Conservation (phyloP, 768 basidiomycete genomes). For the Boletus vermiculosoides region DNA sequence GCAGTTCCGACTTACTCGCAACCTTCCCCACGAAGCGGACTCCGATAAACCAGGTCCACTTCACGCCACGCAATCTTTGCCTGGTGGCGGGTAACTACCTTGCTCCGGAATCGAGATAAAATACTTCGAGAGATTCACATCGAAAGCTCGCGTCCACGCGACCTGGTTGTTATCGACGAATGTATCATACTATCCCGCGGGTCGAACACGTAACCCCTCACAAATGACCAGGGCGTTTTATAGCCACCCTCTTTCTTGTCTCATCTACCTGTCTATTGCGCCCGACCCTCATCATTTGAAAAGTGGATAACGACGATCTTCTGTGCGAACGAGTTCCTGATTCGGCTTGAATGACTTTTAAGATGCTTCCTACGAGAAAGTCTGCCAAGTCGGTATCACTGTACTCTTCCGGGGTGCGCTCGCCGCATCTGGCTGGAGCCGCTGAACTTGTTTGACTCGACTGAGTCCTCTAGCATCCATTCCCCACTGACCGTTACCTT, state of each 20-base stretch:
- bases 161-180: background rate
- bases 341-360: background rate
- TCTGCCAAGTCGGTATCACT: background rate
- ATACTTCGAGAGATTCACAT: background rate
- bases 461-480: background rate
- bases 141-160: background rate
- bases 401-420: background rate
- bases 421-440: background rate
- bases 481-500: background rate
- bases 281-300: constrained; percentile 1
- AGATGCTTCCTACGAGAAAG: constrained; percentile 1
- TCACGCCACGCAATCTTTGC: constrained; percentile 93
- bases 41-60: constrained; percentile 87
- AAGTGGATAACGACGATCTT: background rate
- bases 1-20: constrained; percentile 78
- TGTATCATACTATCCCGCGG: background rate
- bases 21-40: constrained; percentile 97
- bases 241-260: background rate
- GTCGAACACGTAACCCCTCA: background rate
- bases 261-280: constrained; percentile 6
- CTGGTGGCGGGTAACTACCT: constrained; percentile 79
- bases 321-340: background rate
- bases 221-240: constrained; percentile 2
- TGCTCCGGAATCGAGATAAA: constrained; percentile 53
- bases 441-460: background rate